Conservation (phyloP, 331 rosid species). For the Stylosanthes scabra region DNA sequence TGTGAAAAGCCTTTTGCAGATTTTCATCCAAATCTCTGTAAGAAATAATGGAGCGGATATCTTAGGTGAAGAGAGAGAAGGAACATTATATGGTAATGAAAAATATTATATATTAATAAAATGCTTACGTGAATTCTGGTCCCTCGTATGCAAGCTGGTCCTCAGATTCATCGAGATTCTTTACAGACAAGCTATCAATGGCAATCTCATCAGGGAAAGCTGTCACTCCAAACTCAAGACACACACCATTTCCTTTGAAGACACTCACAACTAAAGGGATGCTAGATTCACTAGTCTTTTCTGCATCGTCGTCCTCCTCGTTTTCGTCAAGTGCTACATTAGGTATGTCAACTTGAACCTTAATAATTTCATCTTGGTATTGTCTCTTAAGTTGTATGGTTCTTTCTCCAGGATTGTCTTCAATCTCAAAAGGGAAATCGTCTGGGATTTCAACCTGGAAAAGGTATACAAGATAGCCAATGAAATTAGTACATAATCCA, state of each 20-base stretch:
- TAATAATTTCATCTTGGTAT: conserved; percentile 67
- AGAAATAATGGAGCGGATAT: not conserved
- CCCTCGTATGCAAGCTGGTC: conserved; percentile 80
- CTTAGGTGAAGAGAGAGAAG: conserved; percentile 18
- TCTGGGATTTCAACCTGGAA: conserved; percentile 50
- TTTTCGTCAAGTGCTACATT: conserved; percentile 43
- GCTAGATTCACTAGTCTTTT: conserved; percentile 51
- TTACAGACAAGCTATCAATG: conserved; percentile 75
- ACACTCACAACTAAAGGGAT: conserved; percentile 78
- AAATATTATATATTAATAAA: not conserved
- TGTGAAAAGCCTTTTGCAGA: conserved; percentile 77
- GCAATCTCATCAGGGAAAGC: conserved; percentile 71
- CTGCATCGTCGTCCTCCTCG: conserved; percentile 40
- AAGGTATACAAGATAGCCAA: not conserved
- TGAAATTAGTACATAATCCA: conserved; percentile 13
- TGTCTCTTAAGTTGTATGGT: conserved; percentile 68
- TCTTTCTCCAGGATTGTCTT: conserved; percentile 79
- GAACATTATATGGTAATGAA: not conserved
- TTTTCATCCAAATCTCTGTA: conserved; percentile 85
- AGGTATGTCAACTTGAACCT: conserved; percentile 79
- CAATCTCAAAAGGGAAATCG: conserved; percentile 76
- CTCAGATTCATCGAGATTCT: conserved; percentile 55
- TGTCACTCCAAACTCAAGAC: conserved; percentile 79
- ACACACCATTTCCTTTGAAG: conserved; percentile 57
- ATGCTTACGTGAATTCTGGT: conserved; percentile 71